These are phyloP conservation scores for Aspergillus tamarii DNA, from an alignment of 2,329 filamentous ascomycete species.

Conservation along the genomic window DNA sequence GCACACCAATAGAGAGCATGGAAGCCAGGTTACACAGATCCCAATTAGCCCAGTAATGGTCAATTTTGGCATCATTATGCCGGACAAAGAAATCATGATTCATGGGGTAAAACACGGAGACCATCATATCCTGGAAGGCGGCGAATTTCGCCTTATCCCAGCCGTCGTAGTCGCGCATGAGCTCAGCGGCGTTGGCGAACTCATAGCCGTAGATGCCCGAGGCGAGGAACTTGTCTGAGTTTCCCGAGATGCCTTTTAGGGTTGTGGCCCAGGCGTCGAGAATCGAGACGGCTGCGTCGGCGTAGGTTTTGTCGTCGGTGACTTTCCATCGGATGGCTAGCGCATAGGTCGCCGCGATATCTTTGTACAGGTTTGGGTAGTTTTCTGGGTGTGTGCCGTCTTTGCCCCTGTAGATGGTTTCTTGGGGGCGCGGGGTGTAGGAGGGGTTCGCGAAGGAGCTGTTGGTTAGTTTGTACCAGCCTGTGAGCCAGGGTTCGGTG, in stretches of 20 bases:
- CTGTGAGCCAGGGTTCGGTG: conserved; percentile 40
- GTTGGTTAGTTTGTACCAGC: conserved; percentile 37
- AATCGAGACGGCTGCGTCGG: conserved; percentile 41
- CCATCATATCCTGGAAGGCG: conserved; percentile 36
- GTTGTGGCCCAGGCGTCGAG: conserved; percentile 45
- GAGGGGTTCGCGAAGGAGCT: conserved; percentile 31
- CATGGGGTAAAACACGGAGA: conserved; percentile 43
- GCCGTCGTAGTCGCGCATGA: conserved; percentile 41
- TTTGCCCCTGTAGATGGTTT: conserved; percentile 41
- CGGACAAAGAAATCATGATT: conserved; percentile 43
- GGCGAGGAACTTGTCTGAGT: conserved; percentile 43
- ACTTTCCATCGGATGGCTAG: conserved; percentile 48
- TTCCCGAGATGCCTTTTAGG: conserved; percentile 38
- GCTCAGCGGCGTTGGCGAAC: conserved; percentile 52
- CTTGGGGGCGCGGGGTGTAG: conserved; percentile 33
- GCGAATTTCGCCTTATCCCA: conserved; percentile 34
- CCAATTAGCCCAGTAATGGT: conserved; percentile 51
- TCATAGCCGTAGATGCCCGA: conserved; percentile 52
- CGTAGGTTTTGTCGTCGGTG: conserved; percentile 40
- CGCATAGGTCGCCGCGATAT: conserved; percentile 43
- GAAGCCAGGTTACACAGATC: conserved; percentile 50
- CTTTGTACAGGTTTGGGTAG: conserved; percentile 37
- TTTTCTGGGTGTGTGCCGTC: conserved; percentile 35
- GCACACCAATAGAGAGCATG: conserved; percentile 47
- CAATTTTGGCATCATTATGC: conserved; percentile 38